A percentile compares a stretch with the other conserved stretches of the same genome.
phyloP scores from a whole-genome alignment of 169 alveolate genomes.

The Plasmodium malariae region DNA sequence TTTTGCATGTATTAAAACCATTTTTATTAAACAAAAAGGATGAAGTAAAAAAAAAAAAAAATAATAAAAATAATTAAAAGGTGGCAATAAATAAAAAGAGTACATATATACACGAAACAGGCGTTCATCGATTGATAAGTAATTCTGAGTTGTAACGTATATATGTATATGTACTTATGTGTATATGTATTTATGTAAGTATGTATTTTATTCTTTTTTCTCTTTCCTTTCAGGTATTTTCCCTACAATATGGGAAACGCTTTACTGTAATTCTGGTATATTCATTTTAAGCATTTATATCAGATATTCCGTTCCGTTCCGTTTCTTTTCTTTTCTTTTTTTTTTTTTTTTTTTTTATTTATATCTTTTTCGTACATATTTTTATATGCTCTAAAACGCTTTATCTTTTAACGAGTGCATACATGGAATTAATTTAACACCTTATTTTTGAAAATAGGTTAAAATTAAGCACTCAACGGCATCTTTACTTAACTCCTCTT shows the following conservation, averaged over 20 bases:
- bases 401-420: too few species aligned
- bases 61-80: neutral
- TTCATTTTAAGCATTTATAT: neutral
- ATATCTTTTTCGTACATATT: too few species aligned
- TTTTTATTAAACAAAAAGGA: slow-evolving; percentile 58
- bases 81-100: neutral
- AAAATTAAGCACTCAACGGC: too few species aligned
- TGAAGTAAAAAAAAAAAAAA: neutral
- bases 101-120: neutral
- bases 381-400: too few species aligned
- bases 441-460: too few species aligned
- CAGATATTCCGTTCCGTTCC: neutral
- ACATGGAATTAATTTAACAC: too few species aligned
- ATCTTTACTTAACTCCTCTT: too few species aligned
- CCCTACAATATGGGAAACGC: neutral
- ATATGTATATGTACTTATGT: too few species aligned
- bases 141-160: too few species aligned
- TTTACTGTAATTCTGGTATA: neutral
- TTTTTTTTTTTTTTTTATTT: too few species aligned
- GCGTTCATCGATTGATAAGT: too few species aligned
- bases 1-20: slow-evolving; percentile 95
- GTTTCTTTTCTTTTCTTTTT: neutral
- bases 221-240: neutral
- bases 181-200: too few species aligned
- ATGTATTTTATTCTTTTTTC: neutral